Evolutionary conservation across 169 alveolate species (phyloP).

Genomic region (Eimeria falciformis): DNA sequence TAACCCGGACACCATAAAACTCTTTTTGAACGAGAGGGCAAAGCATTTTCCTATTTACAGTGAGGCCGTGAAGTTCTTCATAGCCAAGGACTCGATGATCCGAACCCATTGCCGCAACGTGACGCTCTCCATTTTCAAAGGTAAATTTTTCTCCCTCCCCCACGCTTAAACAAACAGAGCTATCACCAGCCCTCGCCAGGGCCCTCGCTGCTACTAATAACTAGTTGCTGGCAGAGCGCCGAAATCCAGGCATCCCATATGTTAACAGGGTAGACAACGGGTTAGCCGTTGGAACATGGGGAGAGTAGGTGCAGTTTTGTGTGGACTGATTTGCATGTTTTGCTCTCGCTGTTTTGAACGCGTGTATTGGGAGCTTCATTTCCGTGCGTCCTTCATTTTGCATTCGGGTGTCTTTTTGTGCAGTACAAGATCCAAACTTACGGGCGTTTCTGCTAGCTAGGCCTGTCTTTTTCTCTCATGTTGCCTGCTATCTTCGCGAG

Average conservation of each 20-base stretch:
- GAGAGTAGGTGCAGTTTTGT: background rate
- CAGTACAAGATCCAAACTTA: conserved; percentile 69
- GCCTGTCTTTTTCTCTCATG: conserved; percentile 73
- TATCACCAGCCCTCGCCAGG: no score
- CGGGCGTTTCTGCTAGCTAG: conserved; percentile 44
- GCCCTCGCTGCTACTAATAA: no score
- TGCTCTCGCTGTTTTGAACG: background rate
- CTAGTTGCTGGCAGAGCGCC: no score
- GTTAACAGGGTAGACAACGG: no score
- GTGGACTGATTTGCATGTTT: background rate
- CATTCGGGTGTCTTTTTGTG: background rate
- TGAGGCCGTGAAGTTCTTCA: conserved; percentile 76
- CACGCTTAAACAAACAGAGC: no score
- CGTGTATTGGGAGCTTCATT: background rate
- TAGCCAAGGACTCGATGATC: conserved; percentile 77
- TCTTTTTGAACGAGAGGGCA: conserved; percentile 73
- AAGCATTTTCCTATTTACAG: conserved; percentile 72
- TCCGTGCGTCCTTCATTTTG: background rate
- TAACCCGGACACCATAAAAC: conserved; percentile 72
- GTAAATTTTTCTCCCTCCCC: conserved; percentile 30
- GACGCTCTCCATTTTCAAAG: conserved; percentile 71
- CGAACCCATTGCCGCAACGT: conserved; percentile 78
- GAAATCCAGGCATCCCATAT: no score
- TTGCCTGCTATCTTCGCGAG: conserved; percentile 75
- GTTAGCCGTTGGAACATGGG: no score